A percentile compares a stretch with the other conserved stretches of the same genome.
phyloP scores from a whole-genome alignment of 176 grass and related monocot genomes.

The Typha latifolia region DNA sequence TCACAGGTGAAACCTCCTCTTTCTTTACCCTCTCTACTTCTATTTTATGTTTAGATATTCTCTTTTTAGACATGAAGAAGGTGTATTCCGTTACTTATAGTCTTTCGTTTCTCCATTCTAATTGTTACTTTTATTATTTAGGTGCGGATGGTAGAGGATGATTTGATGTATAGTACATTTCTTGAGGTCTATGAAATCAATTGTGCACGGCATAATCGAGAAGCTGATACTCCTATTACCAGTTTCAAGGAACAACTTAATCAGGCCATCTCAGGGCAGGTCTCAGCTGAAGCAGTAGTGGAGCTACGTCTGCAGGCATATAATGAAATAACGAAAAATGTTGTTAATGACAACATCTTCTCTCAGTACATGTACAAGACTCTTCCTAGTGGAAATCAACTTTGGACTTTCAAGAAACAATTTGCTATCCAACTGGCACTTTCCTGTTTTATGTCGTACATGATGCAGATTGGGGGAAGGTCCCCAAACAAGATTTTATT shows the following conservation, averaged over 20 bases:
- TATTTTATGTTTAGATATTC: background rate
- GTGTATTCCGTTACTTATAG: no score
- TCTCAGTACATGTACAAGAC: constrained; percentile 99
- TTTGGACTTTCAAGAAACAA: constrained; percentile 99
- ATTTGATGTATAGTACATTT: constrained; percentile 99
- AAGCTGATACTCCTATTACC: constrained; percentile 93
- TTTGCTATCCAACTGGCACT: constrained; percentile 91
- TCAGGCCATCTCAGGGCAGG: constrained; percentile 88
- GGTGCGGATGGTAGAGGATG: constrained; percentile 99
- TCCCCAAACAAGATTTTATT: constrained; percentile 98
- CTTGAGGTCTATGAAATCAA: constrained; percentile 99
- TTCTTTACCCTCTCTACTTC: background rate
- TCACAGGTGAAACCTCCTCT: constrained; percentile 58
- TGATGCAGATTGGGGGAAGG: constrained; percentile 93
- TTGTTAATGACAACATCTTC: constrained; percentile 93
- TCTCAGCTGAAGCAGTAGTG: constrained; percentile 79
- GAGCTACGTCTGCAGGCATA: constrained; percentile 92
- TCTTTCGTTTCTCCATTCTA: constrained; percentile 6
- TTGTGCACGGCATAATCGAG: constrained; percentile 87
- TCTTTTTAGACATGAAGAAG: background rate
- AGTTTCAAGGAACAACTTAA: constrained; percentile 98
- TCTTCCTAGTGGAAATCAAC: constrained; percentile 83
- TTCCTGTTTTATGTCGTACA: constrained; percentile 97
- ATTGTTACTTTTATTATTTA: constrained; percentile 29
- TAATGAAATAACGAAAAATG: constrained; percentile 91